A percentile compares a stretch with the other conserved stretches of the same genome.
phyloP scores from a whole-genome alignment of 2,329 filamentous ascomycete genomes.

The Talaromyces sp. region DNA sequence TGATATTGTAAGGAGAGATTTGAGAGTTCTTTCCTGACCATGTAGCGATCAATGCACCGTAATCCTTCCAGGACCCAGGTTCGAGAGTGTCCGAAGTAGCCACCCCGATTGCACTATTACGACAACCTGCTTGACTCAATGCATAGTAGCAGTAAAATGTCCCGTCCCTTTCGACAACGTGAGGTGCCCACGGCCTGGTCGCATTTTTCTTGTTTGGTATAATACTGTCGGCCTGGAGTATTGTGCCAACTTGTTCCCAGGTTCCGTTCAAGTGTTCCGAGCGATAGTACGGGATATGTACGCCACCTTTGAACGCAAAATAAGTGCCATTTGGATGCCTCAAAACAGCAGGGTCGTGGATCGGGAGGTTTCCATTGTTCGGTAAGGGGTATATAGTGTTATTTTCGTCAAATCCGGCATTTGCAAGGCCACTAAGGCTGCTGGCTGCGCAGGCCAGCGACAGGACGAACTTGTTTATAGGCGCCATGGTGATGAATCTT shows the following conservation, averaged over 20 bases:
- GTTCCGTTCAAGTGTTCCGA: not conserved
- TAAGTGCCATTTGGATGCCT: not conserved
- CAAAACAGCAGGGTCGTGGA: constrained; percentile 1
- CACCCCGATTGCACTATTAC: constrained; percentile 58
- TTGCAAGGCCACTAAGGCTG: not conserved
- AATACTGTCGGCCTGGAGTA: constrained; percentile 22
- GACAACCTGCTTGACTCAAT: constrained; percentile 56
- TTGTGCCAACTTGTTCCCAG: constrained; percentile 14
- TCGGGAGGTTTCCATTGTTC: not conserved
- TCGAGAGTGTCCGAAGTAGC: constrained; percentile 41
- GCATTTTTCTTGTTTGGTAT: constrained; percentile 28
- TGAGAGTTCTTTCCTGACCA: constrained; percentile 23
- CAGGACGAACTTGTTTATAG: not conserved
- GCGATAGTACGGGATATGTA: not conserved
- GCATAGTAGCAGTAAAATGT: constrained; percentile 62
- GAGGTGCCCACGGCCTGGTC: constrained; percentile 49
- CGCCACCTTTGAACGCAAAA: constrained; percentile 1
- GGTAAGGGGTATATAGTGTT: not conserved
- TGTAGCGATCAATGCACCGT: constrained; percentile 25
- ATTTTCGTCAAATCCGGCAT: not conserved
- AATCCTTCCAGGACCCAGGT: constrained; percentile 28
- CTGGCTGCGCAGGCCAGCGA: not conserved
- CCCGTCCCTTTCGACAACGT: constrained; percentile 50
- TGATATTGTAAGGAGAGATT: constrained; percentile 33
- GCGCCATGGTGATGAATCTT: not conserved